Base-by-base conservation (phyloP, 2,329 filamentous ascomycete species). In the Xylaria digitata region DNA sequence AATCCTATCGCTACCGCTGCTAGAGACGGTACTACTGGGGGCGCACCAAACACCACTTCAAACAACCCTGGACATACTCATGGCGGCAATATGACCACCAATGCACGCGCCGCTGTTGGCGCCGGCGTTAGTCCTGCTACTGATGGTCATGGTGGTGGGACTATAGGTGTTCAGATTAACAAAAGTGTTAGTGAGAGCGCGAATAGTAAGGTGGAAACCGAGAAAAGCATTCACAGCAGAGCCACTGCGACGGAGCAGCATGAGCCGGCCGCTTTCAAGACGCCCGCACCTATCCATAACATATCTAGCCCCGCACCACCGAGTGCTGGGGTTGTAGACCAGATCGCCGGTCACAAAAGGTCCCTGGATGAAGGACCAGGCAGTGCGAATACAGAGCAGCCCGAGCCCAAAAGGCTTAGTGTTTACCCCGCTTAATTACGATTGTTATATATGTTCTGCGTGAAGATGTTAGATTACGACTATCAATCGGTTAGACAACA, bases 281-380 rank as follows among this genome's bases (percentile, higher is more conserved):
- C 63, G n/a, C 66, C 70, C 30, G 61, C 65, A 55, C 67, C 68
- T 9, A 30, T 65, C 11, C 70, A 73, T 63, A 77, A 71, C 53
- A 71, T 71, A 34, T 74, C 71, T 37, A 74, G 71, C 65, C 75
- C 75, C 32, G 74, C 76, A 30, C 75, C 73, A 21, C 76, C 75
- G 23, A 75, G 75, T 42, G 74, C 73, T 17, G 73, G 74, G 8
- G 74, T 75, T 37, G 69, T 75, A 7, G 73, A 73, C 58, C 75
- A 76, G 57, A 75, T 75, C 19, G 66, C 71, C 13, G 73, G 73
- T 7, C 74, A 75, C 30, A 75, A 75, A 45, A 69, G 70, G 63
- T 49, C 67, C 5, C 53, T 72, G 17, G 73, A 75, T 26, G 70
- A 70, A 52, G 62, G 63, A 37, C 74, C 73, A 32, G 73, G 72